Conservation (phyloP, 495 filamentous ascomycete genomes). For the Xylaria venustula region DNA sequence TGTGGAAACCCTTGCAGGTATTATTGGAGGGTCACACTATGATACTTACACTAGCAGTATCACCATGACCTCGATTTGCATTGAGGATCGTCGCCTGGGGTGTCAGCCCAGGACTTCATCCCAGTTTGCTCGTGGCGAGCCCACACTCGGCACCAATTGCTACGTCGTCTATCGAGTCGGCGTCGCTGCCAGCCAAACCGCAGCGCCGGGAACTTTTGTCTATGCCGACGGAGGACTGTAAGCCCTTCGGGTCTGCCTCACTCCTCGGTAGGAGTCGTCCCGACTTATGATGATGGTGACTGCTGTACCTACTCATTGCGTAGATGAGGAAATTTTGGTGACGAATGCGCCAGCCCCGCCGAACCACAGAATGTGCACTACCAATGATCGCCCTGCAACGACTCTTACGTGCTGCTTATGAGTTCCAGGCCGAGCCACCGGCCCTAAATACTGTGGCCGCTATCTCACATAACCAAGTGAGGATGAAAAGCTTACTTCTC, state of each 20-base stretch:
- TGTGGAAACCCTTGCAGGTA: neutral
- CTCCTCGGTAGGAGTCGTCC: neutral
- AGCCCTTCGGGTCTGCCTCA: neutral
- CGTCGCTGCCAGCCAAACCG: neutral
- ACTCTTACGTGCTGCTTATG: neutral
- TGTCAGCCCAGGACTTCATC: neutral
- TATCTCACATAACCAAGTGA: neutral
- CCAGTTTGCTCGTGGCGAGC: conserved; percentile 9
- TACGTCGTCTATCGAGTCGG: neutral
- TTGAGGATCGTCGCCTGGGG: conserved; percentile 6
- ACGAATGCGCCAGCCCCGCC: neutral
- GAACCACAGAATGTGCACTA: neutral
- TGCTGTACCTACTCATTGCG: neutral
- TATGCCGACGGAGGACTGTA: neutral
- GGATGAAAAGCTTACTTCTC: neutral
- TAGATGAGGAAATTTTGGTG: neutral
- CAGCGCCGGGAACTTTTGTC: conserved; percentile 1
- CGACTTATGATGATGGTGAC: neutral
- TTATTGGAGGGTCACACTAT: neutral
- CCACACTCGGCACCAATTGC: conserved; percentile 8
- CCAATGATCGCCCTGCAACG: neutral
- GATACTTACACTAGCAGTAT: no score
- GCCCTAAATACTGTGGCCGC: neutral
- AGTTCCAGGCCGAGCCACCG: neutral
- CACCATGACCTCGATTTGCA: neutral